phyloP scores from a whole-genome alignment of 192 early-diverging fungal species.

The Oehlia diaphana region DNA sequence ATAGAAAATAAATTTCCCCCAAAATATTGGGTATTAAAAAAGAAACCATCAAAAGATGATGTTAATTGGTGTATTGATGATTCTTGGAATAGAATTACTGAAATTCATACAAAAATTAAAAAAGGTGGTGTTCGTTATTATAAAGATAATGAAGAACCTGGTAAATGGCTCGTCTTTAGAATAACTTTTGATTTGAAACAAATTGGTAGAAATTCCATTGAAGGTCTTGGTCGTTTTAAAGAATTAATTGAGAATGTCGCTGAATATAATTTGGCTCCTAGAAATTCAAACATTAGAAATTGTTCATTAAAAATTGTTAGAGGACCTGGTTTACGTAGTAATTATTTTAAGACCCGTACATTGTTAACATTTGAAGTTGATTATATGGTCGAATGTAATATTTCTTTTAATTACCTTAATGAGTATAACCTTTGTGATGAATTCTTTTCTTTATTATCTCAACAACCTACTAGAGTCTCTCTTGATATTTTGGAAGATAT shows the following conservation, averaged over 20 bases:
- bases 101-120: conserved; percentile 23
- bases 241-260: conserved; percentile 27
- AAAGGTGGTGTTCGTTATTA: background rate
- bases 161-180: conserved; percentile 46
- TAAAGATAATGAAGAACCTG: conserved; percentile 34
- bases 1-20: conserved; percentile 44
- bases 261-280: conserved; percentile 37
- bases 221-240: background rate
- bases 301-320: background rate
- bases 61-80: conserved; percentile 25
- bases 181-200: conserved; percentile 13
- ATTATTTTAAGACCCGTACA: conserved; percentile 9
- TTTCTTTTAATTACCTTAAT: conserved; percentile 40
- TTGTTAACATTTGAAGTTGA: conserved; percentile 40
- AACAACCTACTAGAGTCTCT: conserved; percentile 29
- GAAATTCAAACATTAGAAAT: background rate
- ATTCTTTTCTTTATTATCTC: conserved; percentile 35
- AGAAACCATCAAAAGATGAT: background rate
- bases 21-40: conserved; percentile 38
- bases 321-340: background rate
- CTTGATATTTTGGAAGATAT: conserved; percentile 42
- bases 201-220: background rate
- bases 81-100: conserved; percentile 36
- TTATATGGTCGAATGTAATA: conserved; percentile 47
- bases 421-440: conserved; percentile 44